A percentile compares a stretch with the other conserved stretches of the same genome.
Conservation (phyloP, 129 eudicot genomes). For the Flaveria brownii region DNA sequence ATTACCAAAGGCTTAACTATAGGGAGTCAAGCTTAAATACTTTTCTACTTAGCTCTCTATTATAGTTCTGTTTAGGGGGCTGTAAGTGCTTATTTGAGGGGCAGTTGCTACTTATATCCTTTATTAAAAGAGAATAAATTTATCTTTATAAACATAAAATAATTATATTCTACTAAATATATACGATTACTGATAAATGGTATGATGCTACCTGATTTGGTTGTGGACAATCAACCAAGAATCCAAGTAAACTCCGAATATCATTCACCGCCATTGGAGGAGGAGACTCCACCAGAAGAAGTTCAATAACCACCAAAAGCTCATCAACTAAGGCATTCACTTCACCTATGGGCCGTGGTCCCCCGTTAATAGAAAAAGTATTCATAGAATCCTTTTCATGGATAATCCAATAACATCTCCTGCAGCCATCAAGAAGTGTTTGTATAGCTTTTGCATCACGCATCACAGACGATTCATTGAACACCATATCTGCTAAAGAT, state of each 20-base stretch:
- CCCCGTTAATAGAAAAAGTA: slow-evolving; percentile 57
- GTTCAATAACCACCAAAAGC: slow-evolving; percentile 80
- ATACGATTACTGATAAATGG: not conserved
- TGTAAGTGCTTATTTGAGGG: not conserved
- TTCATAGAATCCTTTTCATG: slow-evolving; percentile 76
- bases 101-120: not conserved
- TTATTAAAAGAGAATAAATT: not conserved
- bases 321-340: slow-evolving; percentile 94
- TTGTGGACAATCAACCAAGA: slow-evolving; percentile 95
- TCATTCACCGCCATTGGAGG: slow-evolving; percentile 80
- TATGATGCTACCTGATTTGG: slow-evolving; percentile 73
- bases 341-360: slow-evolving; percentile 67
- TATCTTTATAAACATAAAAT: not conserved
- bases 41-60: not conserved
- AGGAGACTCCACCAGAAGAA: slow-evolving; percentile 73
- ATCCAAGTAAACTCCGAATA: slow-evolving; percentile 78
- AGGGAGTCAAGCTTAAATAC: not conserved
- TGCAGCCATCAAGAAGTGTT: slow-evolving; percentile 89
- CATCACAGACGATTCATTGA: slow-evolving; percentile 74
- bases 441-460: slow-evolving; percentile 98
- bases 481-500: slow-evolving; percentile 92
- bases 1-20: not conserved
- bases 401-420: slow-evolving; percentile 84
- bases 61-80: not conserved
- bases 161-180: not conserved